A percentile compares a stretch with the other conserved stretches of the same genome.
Evolutionary conservation across 164 flowering plant species (phyloP).

Genomic region (Berberis vulgaris): DNA sequence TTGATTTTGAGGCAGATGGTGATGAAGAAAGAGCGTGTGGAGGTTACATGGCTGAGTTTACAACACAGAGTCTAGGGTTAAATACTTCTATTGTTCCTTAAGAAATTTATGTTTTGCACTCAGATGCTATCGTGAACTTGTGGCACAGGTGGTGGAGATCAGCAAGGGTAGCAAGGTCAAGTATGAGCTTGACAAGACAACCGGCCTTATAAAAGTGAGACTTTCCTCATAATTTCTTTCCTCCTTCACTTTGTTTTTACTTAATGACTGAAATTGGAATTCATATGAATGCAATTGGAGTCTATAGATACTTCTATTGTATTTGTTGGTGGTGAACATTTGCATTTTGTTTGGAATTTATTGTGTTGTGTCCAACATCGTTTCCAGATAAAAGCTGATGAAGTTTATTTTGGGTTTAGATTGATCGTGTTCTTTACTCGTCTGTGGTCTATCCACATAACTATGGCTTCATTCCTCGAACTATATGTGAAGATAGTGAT

Average conservation of each 20-base stretch:
- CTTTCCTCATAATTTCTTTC: constrained; percentile 1
- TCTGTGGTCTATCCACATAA: constrained; percentile 94
- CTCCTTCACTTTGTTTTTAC: not conserved
- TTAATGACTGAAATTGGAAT: constrained; percentile 1
- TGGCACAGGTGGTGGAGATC: constrained; percentile 72
- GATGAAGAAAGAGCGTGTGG: too few relatives aligned
- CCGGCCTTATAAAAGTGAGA: constrained; percentile 67
- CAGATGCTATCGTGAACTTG: not conserved
- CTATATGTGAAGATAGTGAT: constrained; percentile 85
- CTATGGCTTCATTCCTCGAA: constrained; percentile 87
- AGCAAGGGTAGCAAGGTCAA: constrained; percentile 88
- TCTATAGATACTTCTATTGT: not conserved
- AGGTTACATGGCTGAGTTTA: too few relatives aligned
- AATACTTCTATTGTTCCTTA: too few relatives aligned
- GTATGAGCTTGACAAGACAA: constrained; percentile 82
- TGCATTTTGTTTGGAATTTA: not conserved
- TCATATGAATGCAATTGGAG: not conserved
- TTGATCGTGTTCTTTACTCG: constrained; percentile 87
- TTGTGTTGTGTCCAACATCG: not conserved
- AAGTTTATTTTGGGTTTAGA: constrained; percentile 24
- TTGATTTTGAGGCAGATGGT: too few relatives aligned
- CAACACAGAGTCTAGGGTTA: too few relatives aligned
- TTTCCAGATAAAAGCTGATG: constrained; percentile 1
- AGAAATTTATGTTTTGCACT: not conserved
- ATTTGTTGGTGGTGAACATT: not conserved